Percentiles rank a stretch among this genome's conserved stretches.
phyloP scores from a whole-genome alignment of 192 early-diverging fungal species.

The Mortierella antarctica region DNA sequence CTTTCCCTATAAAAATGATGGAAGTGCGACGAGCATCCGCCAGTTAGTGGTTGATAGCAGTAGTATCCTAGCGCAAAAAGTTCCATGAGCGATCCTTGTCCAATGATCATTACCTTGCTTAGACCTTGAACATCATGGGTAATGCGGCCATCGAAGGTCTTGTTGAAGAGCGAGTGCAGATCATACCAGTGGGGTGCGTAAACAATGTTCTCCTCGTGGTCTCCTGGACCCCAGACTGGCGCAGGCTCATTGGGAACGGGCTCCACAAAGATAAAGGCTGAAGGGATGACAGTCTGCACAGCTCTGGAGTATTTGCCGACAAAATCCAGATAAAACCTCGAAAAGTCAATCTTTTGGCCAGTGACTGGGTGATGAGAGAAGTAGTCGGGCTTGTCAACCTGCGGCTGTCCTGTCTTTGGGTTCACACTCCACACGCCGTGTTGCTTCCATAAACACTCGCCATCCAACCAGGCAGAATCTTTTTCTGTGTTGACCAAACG shows the following conservation, averaged over 20 bases:
- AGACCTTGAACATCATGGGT: constrained; percentile 87
- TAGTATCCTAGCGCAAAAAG: background rate
- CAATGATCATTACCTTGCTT: constrained; percentile 59
- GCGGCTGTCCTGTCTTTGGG: constrained; percentile 58
- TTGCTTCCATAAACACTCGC: constrained; percentile 78
- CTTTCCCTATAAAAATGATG: constrained; percentile 63
- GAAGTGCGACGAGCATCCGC: background rate
- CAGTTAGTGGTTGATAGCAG: constrained; percentile 2
- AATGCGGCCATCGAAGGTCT: constrained; percentile 74
- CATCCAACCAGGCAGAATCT: constrained; percentile 71
- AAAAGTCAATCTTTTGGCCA: constrained; percentile 68
- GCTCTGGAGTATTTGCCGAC: constrained; percentile 71
- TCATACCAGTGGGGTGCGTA: constrained; percentile 94
- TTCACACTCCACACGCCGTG: constrained; percentile 82
- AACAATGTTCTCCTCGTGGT: constrained; percentile 68
- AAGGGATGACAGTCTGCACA: constrained; percentile 64
- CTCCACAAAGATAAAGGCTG: constrained; percentile 77
- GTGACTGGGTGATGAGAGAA: constrained; percentile 74
- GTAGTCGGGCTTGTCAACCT: constrained; percentile 67
- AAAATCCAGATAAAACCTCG: constrained; percentile 78
- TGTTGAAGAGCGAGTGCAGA: constrained; percentile 78
- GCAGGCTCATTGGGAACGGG: constrained; percentile 83
- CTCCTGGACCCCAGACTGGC: constrained; percentile 56
- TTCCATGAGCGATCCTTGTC: background rate
- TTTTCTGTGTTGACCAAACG: constrained; percentile 67